Evolutionary conservation across 768 basidiomycete genomes (phyloP).

Genomic region (Pleurotus tuoliensis): DNA sequence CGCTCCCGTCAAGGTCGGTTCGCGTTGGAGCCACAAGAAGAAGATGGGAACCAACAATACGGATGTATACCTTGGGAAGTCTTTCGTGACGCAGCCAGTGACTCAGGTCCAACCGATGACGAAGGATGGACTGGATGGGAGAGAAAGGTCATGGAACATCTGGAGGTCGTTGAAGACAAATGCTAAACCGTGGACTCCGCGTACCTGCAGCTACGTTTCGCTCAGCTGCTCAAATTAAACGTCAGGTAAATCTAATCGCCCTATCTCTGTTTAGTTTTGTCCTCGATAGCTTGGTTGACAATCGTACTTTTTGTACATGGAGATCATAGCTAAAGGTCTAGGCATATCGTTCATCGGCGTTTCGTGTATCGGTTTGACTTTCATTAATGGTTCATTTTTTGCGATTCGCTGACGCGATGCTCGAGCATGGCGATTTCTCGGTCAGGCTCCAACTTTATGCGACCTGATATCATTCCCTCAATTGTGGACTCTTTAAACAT

Average conservation of each 20-base stretch:
- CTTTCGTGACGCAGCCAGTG: slow-evolving; percentile 56
- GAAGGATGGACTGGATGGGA: slow-evolving; percentile 84
- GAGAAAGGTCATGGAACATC: slow-evolving; percentile 61
- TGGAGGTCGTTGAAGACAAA: slow-evolving; percentile 50
- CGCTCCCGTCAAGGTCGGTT: slow-evolving; percentile 90
- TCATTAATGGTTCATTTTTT: background rate
- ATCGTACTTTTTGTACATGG: no score
- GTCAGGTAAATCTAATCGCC: background rate
- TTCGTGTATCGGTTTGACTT: background rate
- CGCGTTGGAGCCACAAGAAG: slow-evolving; percentile 40
- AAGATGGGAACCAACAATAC: slow-evolving; percentile 30
- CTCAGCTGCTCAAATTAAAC: no score
- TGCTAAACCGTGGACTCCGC: background rate
- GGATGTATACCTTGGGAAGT: slow-evolving; percentile 73
- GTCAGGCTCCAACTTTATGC: background rate
- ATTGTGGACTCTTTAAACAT: no score
- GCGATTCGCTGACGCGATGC: background rate
- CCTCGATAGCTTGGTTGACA: background rate
- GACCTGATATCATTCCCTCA: no score
- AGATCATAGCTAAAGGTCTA: no score
- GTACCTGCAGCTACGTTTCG: background rate
- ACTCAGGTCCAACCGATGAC: slow-evolving; percentile 52
- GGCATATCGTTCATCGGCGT: no score
- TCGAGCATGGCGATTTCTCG: background rate
- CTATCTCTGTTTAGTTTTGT: background rate